Conservation (phyloP, 2,329 filamentous ascomycete genomes). For the Aurifilum marmelostoma region DNA sequence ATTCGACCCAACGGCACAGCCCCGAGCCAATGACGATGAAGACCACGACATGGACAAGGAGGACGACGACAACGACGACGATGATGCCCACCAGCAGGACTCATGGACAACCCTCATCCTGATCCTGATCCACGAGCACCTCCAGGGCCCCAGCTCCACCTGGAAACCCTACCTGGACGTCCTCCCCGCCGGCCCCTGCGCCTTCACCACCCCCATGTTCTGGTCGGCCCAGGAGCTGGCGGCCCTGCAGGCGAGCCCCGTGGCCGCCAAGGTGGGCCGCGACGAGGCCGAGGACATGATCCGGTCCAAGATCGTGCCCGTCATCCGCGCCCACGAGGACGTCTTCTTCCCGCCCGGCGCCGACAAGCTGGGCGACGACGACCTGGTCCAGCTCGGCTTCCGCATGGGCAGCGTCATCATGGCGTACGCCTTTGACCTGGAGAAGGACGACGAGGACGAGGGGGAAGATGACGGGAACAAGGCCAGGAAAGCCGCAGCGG, state of each 20-base stretch:
- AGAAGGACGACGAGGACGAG: conserved; percentile 47
- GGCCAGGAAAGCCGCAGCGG: conserved; percentile 45
- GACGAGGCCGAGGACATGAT: conserved; percentile 73
- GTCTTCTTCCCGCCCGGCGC: conserved; percentile 50
- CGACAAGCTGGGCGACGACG: conserved; percentile 44
- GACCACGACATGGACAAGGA: conserved; percentile 38
- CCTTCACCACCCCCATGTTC: conserved; percentile 89
- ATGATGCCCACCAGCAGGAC: conserved; percentile 46
- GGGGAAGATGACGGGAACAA: conserved; percentile 60
- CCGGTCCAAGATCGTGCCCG: conserved; percentile 53
- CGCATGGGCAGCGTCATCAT: conserved; percentile 87
- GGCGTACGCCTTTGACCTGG: conserved; percentile 89
- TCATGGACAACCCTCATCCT: conserved; percentile 69
- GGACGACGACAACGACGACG: conserved; percentile 43
- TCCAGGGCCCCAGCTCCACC: conserved; percentile 60
- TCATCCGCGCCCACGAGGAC: conserved; percentile 48
- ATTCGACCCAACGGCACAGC: conserved; percentile 42
- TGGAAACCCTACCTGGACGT: conserved; percentile 83
- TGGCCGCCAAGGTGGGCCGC: conserved; percentile 77
- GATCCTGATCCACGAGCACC: conserved; percentile 76
- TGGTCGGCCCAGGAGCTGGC: conserved; percentile 74
- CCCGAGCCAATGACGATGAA: conserved; percentile 35
- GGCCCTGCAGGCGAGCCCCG: conserved; percentile 75
- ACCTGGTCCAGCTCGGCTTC: conserved; percentile 63
- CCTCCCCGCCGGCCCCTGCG: conserved; percentile 54